These are phyloP conservation scores for Talaromyces pinophilus DNA, from an alignment of 2,329 filamentous ascomycete genomes.

Conservation along the genomic window DNA sequence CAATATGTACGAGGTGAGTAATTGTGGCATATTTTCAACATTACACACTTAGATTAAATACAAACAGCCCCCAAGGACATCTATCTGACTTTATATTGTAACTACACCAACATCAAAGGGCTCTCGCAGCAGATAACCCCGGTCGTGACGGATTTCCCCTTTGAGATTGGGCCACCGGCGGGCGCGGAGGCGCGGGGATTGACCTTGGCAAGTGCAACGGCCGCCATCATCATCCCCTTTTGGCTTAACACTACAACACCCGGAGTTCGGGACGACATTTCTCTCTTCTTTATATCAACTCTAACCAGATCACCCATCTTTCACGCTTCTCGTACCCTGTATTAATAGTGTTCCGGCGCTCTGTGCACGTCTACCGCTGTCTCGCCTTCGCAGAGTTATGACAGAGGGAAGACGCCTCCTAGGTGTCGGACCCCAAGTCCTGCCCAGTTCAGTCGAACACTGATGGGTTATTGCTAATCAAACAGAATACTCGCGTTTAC, in stretches of 20 bases:
- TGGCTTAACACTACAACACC: background rate
- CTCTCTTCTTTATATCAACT: background rate
- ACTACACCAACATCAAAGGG: background rate
- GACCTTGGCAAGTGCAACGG: conserved; percentile 11
- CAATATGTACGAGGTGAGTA: background rate
- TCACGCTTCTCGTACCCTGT: background rate
- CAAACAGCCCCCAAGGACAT: background rate
- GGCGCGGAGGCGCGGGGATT: conserved; percentile 14
- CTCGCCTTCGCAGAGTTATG: conserved; percentile 20
- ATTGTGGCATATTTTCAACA: background rate
- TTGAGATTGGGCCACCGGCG: background rate
- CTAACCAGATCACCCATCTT: background rate
- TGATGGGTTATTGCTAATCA: conserved; percentile 9
- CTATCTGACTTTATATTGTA: background rate
- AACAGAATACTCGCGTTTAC: background rate
- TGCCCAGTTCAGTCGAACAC: conserved; percentile 7
- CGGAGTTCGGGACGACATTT: background rate
- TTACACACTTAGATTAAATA: background rate
- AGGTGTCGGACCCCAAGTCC: conserved; percentile 24
- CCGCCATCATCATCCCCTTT: conserved; percentile 1
- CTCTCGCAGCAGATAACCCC: background rate
- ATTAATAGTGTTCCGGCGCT: background rate
- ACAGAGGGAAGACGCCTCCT: conserved; percentile 20
- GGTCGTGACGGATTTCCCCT: conserved; percentile 4
- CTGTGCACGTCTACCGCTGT: background rate